Conservation (phyloP, 257 asterid genomes). For the Rehmannia glutinosa region DNA sequence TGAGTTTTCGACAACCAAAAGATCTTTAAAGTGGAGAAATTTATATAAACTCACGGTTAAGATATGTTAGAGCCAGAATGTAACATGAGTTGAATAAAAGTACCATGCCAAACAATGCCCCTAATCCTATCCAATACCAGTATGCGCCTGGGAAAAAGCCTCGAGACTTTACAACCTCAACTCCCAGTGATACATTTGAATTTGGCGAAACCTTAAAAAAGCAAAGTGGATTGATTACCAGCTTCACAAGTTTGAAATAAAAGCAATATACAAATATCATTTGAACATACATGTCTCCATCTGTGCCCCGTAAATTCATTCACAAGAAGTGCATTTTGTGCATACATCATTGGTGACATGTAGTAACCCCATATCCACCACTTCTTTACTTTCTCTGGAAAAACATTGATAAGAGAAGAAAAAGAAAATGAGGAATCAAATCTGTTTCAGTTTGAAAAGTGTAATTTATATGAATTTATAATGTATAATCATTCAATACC, state of each 20-base stretch:
- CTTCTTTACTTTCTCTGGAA: constrained; percentile 21
- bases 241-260: background rate
- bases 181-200: constrained; percentile 15
- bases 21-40: background rate
- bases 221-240: background rate
- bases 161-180: too few relatives aligned
- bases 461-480: background rate
- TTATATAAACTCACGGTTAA: constrained; percentile 48
- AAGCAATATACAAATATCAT: background rate
- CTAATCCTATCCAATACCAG: too few relatives aligned
- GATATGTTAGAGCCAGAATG: constrained; percentile 30
- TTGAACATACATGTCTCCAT: constrained; percentile 35
- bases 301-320: constrained; percentile 45
- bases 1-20: background rate
- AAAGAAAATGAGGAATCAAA: background rate
- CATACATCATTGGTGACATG: too few relatives aligned
- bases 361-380: constrained; percentile 44
- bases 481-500: constrained; percentile 43
- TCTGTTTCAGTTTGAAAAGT: background rate
- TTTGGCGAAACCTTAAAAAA: constrained; percentile 17
- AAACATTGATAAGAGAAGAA: background rate
- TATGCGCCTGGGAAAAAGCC: too few relatives aligned
- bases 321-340: constrained; percentile 30
- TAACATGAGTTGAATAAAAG: constrained; percentile 13
- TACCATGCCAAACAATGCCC: too few relatives aligned